Evolutionary conservation across 257 asterid species (phyloP).

Genomic region (Nicotiana paniculata): DNA sequence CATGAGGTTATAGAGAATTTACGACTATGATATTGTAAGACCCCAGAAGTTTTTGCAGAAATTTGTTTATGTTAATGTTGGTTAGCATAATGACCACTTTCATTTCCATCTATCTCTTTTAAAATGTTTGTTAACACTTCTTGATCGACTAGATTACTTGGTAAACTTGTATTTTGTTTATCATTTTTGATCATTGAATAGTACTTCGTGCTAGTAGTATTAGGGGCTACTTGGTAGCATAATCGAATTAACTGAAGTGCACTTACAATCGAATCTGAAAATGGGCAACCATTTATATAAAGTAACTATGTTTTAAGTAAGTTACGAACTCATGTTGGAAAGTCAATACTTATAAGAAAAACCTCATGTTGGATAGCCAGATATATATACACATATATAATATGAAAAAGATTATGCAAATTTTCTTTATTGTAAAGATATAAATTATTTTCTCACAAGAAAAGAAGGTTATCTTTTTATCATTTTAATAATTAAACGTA

Average conservation of each 20-base stretch:
- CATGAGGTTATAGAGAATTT: too few relatives aligned
- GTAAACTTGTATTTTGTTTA: not conserved
- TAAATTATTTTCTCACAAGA: too few relatives aligned
- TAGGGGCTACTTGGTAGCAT: not conserved
- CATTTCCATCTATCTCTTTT: not conserved
- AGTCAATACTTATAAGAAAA: too few relatives aligned
- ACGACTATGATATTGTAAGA: too few relatives aligned
- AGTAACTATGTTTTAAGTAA: not conserved
- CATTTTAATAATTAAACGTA: too few relatives aligned
- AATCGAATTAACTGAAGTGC: not conserved
- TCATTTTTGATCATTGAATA: not conserved
- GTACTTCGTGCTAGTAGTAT: not conserved
- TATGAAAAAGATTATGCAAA: too few relatives aligned
- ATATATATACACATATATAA: too few relatives aligned
- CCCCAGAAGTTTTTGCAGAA: slow-evolving; percentile 10
- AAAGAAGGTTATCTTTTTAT: too few relatives aligned
- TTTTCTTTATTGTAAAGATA: too few relatives aligned
- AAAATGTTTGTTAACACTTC: not conserved
- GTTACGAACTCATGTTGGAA: not conserved
- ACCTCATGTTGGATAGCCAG: too few relatives aligned
- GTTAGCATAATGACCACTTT: not conserved
- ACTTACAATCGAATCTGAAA: not conserved
- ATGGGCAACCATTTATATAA: not conserved
- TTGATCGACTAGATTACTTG: not conserved
- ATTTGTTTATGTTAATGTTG: not conserved